Percentiles rank a stretch among this genome's conserved stretches.
Conservation (phyloP, 345 rosid species). For the Eucalyptus fibrosa region DNA sequence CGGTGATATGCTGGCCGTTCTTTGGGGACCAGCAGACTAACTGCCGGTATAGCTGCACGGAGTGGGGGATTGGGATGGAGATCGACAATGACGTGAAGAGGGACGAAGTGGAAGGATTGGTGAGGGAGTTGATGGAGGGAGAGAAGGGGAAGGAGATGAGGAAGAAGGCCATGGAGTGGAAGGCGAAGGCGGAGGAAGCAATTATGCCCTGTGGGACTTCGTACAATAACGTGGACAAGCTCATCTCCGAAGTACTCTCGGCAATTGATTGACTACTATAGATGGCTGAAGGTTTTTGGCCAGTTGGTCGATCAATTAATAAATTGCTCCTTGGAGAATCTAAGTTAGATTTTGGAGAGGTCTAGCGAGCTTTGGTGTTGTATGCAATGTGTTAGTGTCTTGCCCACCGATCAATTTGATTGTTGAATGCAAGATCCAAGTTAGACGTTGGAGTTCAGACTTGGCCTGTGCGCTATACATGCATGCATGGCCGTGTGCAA, state of each 20-base stretch:
- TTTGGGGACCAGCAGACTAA: neutral
- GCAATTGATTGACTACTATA: neutral
- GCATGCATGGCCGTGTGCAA: neutral
- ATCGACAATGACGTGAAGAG: neutral
- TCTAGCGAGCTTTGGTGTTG: neutral
- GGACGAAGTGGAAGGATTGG: neutral
- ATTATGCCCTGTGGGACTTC: neutral
- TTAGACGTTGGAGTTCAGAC: neutral
- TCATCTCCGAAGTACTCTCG: neutral
- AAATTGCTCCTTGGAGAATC: neutral
- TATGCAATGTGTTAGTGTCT: neutral
- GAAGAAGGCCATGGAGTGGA: neutral
- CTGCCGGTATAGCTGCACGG: neutral
- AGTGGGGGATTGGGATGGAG: neutral
- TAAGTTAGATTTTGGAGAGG: neutral
- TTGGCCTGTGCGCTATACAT: neutral
- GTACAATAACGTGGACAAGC: neutral
- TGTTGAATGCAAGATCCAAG: neutral
- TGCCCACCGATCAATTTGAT: neutral
- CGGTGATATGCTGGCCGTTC: neutral
- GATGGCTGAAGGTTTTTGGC: neutral
- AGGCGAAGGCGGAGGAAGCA: neutral
- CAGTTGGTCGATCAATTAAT: neutral
- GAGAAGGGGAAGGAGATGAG: neutral
- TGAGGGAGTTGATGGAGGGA: neutral